Evolutionary conservation across 129 eudicot genomes (phyloP), one percentile per base, ranked within the genome.

Genomic region (Artemisia annua): DNA sequence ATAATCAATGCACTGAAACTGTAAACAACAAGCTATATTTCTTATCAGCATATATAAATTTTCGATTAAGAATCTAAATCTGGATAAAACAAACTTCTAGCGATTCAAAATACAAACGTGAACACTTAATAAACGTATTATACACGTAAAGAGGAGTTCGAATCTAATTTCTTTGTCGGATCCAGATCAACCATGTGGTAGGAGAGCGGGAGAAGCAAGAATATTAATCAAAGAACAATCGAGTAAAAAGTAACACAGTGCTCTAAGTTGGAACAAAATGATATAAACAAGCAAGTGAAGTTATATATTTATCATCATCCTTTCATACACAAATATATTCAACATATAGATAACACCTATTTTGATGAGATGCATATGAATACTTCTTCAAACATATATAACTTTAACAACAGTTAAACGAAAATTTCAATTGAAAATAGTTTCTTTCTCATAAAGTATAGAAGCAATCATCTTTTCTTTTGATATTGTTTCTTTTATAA

Each of bases 401-500:
- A 5, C 7, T 35, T 35, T 35, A 35, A 6, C 44, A 35, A 35
- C 6, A 35, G 5, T 35, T 5, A 35, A 35, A 35, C 44, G 7
- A 35, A 35, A 7, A 7, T 35, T 22, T 30, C 32, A 4, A 62
- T 28, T 4, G 19, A 24, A 61, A 61, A 61, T 5, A 15, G 5
- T 14, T 32, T 65, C 32, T 22, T 55, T 11, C 61, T 51, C 24
- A 49, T 6, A 30, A 74, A 74, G 57, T 52, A 62, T 70, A 39
- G 43, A 71, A 70, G 72, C 66, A 63, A 32, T 39, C 51, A 77
- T 63, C 17, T 52, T 78, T 17, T 0, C 20, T 70, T 68, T 76
- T 60, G 28, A 69, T 69, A 69, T 49, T 28, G 63, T 76, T 69
- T 49, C 75, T 77, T 77, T 80, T 52, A 53, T 63, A 65, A 48